Percentiles rank a stretch among this genome's conserved stretches.
These are phyloP conservation scores for Globisporangium mamillatum DNA, from an alignment of 352 stramenopile genomes.

Conservation along the genomic window DNA sequence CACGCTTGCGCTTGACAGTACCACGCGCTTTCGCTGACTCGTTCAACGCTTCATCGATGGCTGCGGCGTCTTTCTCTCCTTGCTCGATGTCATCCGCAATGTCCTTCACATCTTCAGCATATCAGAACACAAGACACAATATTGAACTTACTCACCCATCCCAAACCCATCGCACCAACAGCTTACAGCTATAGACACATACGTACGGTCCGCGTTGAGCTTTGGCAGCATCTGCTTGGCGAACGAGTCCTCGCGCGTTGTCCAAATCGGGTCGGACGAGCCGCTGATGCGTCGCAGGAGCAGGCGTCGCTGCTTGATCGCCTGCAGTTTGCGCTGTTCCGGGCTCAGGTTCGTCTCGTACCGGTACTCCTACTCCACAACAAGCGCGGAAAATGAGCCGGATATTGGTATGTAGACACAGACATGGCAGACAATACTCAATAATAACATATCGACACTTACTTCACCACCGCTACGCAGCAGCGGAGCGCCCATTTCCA, in stretches of 20 bases:
- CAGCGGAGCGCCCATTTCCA: conserved; percentile 60
- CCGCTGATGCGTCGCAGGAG: conserved; percentile 69
- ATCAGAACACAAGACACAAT: conserved; percentile 2
- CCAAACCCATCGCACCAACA: background rate
- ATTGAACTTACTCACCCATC: background rate
- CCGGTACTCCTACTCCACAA: conserved; percentile 55
- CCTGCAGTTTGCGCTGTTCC: conserved; percentile 46
- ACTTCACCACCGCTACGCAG: conserved; percentile 76
- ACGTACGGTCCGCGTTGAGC: conserved; percentile 64
- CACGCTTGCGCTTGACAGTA: conserved; percentile 21
- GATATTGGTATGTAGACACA: background rate
- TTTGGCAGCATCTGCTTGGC: conserved; percentile 61
- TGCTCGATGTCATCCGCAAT: conserved; percentile 68
- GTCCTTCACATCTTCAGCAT: conserved; percentile 46
- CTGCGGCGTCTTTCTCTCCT: conserved; percentile 25
- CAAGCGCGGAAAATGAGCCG: background rate
- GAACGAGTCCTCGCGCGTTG: conserved; percentile 53
- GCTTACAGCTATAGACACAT: background rate
- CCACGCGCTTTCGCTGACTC: background rate
- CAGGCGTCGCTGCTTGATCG: conserved; percentile 60
- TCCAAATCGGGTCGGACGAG: conserved; percentile 48
- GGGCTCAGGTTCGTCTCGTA: conserved; percentile 62
- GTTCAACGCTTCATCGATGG: background rate
- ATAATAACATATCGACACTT: background rate
- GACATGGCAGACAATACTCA: background rate